Evolutionary conservation across 1,284 basidiomycete species (phyloP).

Genomic region (Mixia osmundae): DNA sequence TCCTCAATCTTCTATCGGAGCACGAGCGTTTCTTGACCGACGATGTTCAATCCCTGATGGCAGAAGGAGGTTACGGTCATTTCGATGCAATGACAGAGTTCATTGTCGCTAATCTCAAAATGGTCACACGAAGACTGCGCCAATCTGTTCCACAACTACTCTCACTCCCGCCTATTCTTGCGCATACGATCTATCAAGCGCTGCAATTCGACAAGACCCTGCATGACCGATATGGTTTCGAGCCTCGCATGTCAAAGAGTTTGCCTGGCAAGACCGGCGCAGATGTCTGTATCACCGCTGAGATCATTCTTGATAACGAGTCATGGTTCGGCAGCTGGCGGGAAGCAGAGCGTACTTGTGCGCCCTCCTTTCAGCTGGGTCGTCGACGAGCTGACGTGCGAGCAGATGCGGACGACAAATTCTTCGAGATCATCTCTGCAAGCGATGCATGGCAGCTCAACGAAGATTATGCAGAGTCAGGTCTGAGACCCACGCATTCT

Average conservation of each 20-base stretch:
- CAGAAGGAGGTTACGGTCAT: constrained; percentile 34
- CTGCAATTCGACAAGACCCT: constrained; percentile 66
- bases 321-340: constrained; percentile 85
- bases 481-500: constrained; percentile 39
- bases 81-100: constrained; percentile 53
- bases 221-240: constrained; percentile 31
- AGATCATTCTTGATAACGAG: constrained; percentile 51
- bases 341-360: constrained; percentile 60
- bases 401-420: constrained; percentile 51
- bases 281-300: too few species aligned
- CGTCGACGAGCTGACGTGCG: background rate
- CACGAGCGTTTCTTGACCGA: constrained; percentile 51
- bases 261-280: constrained; percentile 51
- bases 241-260: constrained; percentile 12
- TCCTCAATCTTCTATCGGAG: constrained; percentile 58
- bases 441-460: constrained; percentile 69
- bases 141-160: constrained; percentile 51
- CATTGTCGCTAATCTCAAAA: constrained; percentile 12
- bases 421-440: constrained; percentile 53
- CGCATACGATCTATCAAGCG: constrained; percentile 84
- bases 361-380: constrained; percentile 20
- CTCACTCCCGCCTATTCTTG: constrained; percentile 55
- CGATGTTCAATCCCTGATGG: constrained; percentile 48
- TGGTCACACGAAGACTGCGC: constrained; percentile 32
- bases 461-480: constrained; percentile 26